Conservation (phyloP, 768 basidiomycete species). For the Thelephora aurantiotincta region DNA sequence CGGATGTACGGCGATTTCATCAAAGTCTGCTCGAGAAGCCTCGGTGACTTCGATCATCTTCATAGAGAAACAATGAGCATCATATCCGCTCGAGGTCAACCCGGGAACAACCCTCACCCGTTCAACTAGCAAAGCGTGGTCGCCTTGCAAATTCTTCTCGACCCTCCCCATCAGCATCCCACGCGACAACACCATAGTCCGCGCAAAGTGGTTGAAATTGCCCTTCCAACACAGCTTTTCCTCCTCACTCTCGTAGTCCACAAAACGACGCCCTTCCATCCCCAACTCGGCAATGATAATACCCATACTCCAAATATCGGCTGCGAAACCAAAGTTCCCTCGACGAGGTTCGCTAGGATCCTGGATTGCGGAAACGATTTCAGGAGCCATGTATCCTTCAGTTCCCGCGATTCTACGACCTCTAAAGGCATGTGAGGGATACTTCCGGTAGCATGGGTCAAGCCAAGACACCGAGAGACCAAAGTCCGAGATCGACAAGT, state of each 20-base stretch:
- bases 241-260: conserved; percentile 3
- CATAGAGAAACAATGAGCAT: too few relatives aligned
- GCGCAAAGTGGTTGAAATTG: background rate
- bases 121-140: too few relatives aligned
- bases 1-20: background rate
- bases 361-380: conserved; percentile 18
- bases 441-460: background rate
- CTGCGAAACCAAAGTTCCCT: conserved; percentile 11
- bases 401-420: conserved; percentile 18
- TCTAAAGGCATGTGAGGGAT: background rate
- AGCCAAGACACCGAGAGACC: conserved; percentile 16
- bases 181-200: too few relatives aligned
- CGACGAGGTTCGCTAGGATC: background rate
- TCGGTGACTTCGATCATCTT: background rate
- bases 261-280: too few relatives aligned
- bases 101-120: too few relatives aligned
- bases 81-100: too few relatives aligned
- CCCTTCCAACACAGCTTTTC: conserved; percentile 1
- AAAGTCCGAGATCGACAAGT: conserved; percentile 27
- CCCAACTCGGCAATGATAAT: background rate
- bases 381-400: conserved; percentile 32
- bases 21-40: background rate
- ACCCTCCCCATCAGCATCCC: too few relatives aligned
- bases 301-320: background rate
- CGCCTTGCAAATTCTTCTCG: too few relatives aligned